Evolutionary conservation across 345 rosid species (phyloP).

Genomic region (Citrus cavaleriei): DNA sequence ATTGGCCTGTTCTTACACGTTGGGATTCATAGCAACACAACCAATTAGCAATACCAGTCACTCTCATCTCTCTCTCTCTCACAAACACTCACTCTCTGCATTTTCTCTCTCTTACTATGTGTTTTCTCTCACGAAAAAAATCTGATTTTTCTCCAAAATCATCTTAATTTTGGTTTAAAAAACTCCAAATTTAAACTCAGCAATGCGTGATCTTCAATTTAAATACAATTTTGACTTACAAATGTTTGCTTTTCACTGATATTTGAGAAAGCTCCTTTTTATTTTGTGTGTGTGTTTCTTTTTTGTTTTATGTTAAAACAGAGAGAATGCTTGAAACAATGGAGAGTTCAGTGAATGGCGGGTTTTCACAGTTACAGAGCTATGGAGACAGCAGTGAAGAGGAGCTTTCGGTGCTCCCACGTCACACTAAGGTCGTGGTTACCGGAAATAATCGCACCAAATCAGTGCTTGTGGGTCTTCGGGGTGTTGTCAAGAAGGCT

Average conservation of each 20-base stretch:
- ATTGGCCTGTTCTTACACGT: slow-evolving; percentile 38
- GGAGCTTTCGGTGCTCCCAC: slow-evolving; percentile 86
- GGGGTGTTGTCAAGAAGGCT: slow-evolving; percentile 93
- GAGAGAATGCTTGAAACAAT: slow-evolving; percentile 59
- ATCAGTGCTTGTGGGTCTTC: slow-evolving; percentile 93
- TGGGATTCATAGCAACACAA: slow-evolving; percentile 45
- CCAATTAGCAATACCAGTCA: slow-evolving; percentile 48
- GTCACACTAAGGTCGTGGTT: slow-evolving; percentile 92
- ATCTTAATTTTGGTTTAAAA: slow-evolving; percentile 21
- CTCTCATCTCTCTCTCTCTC: slow-evolving; percentile 34
- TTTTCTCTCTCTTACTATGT: slow-evolving; percentile 31
- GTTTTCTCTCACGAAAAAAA: slow-evolving; percentile 40
- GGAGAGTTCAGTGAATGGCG: slow-evolving; percentile 72
- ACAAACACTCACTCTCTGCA: slow-evolving; percentile 12
- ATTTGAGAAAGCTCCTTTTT: background rate
- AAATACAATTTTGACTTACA: slow-evolving; percentile 19
- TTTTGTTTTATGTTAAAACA: slow-evolving; percentile 7
- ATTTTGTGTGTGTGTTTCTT: background rate
- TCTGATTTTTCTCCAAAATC: slow-evolving; percentile 28
- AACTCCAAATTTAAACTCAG: slow-evolving; percentile 27
- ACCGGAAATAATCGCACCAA: slow-evolving; percentile 98
- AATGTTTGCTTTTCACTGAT: slow-evolving; percentile 15
- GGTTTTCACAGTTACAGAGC: slow-evolving; percentile 68
- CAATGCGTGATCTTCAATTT: slow-evolving; percentile 60
- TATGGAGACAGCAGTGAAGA: slow-evolving; percentile 84